These are phyloP conservation scores for Coprinopsis strossmayeri DNA, from an alignment of 768 basidiomycete genomes.

Conservation along the genomic window DNA sequence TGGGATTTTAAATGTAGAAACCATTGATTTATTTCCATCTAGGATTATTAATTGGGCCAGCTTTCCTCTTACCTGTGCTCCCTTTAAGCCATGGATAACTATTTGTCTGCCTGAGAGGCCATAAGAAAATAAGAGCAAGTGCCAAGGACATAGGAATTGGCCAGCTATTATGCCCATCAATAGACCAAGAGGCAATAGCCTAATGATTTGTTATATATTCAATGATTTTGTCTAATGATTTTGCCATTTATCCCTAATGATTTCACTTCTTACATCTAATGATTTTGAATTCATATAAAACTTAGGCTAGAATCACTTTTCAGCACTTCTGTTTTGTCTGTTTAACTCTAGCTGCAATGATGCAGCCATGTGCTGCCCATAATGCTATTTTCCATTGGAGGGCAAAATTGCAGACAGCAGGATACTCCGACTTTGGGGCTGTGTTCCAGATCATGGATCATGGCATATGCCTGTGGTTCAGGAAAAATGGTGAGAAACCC, in stretches of 20 bases:
- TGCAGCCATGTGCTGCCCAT: conserved; percentile 25
- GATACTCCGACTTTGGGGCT: conserved; percentile 10
- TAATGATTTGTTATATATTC: too few species aligned
- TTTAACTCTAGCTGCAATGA: conserved; percentile 23
- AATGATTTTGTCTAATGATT: too few species aligned
- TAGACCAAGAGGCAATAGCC: too few species aligned
- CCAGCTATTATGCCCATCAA: too few species aligned
- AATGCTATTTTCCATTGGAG: conserved; percentile 18
- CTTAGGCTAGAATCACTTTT: conserved; percentile 12
- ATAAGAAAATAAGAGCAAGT: too few species aligned
- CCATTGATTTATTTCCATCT: too few species aligned
- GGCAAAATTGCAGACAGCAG: conserved; percentile 17
- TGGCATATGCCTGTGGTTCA: conserved; percentile 18
- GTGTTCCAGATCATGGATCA: conserved; percentile 17
- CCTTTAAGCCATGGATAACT: too few species aligned
- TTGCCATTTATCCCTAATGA: conserved; percentile 12
- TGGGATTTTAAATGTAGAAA: too few species aligned
- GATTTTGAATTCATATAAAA: conserved; percentile 13
- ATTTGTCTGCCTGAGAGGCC: too few species aligned
- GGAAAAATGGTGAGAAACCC: conserved; percentile 21
- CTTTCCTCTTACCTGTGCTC: too few species aligned
- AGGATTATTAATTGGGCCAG: too few species aligned
- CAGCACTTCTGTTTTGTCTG: conserved; percentile 20
- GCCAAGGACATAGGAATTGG: too few species aligned
- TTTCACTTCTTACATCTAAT: conserved; percentile 13